Percentiles rank a stretch among this genome's conserved stretches.
phyloP scores from a whole-genome alignment of 176 grass and related monocot species.

The Metroxylon sagu region DNA sequence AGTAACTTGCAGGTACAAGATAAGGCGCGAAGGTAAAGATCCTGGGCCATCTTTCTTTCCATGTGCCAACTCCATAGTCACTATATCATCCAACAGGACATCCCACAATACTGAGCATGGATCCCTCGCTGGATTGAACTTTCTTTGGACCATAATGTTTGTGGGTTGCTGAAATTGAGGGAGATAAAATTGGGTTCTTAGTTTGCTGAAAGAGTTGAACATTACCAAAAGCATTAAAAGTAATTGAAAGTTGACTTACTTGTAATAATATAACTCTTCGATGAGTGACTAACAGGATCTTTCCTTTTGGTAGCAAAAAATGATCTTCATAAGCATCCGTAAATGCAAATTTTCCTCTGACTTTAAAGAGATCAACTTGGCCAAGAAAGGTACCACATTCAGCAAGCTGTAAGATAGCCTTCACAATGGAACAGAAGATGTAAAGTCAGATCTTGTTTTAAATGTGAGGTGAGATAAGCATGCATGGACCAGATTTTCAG shows the following conservation, averaged over 20 bases:
- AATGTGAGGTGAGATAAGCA: too few relatives aligned
- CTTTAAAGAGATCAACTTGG: conserved; percentile 98
- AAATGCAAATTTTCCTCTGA: conserved; percentile 93
- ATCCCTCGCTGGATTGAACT: conserved; percentile 91
- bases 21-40: conserved; percentile 67
- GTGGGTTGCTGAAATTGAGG: conserved; percentile 58
- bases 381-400: conserved; percentile 89
- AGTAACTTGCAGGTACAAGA: conserved; percentile 75
- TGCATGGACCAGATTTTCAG: too few relatives aligned
- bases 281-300: conserved; percentile 74
- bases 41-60: conserved; percentile 80
- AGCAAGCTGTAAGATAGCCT: conserved; percentile 89
- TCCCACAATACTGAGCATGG: conserved; percentile 87
- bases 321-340: conserved; percentile 97
- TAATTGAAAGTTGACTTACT: conserved; percentile 20
- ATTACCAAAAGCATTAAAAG: too few relatives aligned
- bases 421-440: conserved; percentile 18
- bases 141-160: conserved; percentile 62
- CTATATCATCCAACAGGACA: conserved; percentile 82
- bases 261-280: conserved; percentile 80
- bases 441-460: not conserved
- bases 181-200: conserved; percentile 14
- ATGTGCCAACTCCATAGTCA: conserved; percentile 64
- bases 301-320: conserved; percentile 83
- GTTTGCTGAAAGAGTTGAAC: too few relatives aligned